Percentiles rank a stretch among this genome's conserved stretches.
phyloP scores from a whole-genome alignment of 495 filamentous ascomycete species.

The Xylaria venustula region DNA sequence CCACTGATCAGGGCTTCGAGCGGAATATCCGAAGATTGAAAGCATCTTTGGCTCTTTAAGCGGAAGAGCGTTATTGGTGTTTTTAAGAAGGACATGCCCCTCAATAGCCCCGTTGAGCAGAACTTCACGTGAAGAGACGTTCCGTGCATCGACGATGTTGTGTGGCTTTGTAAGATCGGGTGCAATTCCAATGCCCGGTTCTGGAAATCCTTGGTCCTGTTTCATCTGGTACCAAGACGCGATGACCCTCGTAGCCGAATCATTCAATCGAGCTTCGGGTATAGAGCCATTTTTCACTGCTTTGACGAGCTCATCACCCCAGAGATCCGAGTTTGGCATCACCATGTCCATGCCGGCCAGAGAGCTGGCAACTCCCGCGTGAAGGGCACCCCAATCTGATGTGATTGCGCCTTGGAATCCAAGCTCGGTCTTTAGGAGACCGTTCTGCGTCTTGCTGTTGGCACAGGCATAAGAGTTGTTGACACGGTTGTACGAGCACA shows the following conservation, averaged over 20 bases:
- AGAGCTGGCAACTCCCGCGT: conserved; percentile 40
- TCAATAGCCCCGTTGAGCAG: conserved; percentile 29
- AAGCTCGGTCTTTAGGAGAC: conserved; percentile 53
- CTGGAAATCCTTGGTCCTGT: conserved; percentile 38
- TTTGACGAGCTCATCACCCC: conserved; percentile 23
- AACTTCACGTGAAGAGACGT: conserved; percentile 23
- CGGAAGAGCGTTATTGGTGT: conserved; percentile 44
- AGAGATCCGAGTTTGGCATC: conserved; percentile 45
- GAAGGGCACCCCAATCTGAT: conserved; percentile 53
- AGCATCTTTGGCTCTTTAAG: conserved; percentile 34
- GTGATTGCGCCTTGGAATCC: conserved; percentile 56
- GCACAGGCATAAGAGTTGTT: conserved; percentile 55
- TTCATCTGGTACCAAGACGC: conserved; percentile 45
- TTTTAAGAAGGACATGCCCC: conserved; percentile 53
- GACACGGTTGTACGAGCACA: conserved; percentile 60
- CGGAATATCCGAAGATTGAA: conserved; percentile 32
- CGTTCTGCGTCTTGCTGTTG: conserved; percentile 50
- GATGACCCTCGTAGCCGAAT: conserved; percentile 43
- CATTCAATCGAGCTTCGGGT: conserved; percentile 36
- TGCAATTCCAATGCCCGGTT: conserved; percentile 28
- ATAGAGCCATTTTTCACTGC: conserved; percentile 37
- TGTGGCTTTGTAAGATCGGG: conserved; percentile 50
- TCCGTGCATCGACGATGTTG: conserved; percentile 34
- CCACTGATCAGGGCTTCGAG: conserved; percentile 13
- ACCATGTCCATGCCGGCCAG: conserved; percentile 52